Conservation (phyloP, 768 basidiomycete genomes). For the Fistulinella prunicolor region DNA sequence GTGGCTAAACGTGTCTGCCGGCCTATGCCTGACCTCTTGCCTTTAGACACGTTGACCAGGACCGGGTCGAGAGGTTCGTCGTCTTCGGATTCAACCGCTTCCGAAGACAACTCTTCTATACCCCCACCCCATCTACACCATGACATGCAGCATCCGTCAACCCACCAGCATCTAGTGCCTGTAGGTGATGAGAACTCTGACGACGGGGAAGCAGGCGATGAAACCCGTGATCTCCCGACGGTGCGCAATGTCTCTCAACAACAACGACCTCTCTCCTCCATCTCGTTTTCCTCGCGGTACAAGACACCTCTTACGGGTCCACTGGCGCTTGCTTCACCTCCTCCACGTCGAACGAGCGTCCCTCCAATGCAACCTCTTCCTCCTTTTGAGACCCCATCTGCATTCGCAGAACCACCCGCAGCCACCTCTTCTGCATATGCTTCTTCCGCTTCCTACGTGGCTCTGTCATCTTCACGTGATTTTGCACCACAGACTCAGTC, state of each 20-base stretch:
- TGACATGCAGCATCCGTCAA: slow-evolving; percentile 11
- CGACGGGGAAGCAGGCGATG: slow-evolving; percentile 47
- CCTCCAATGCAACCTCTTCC: slow-evolving; percentile 74
- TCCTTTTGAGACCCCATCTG: slow-evolving; percentile 67
- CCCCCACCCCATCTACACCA: slow-evolving; percentile 15
- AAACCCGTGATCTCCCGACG: slow-evolving; percentile 42
- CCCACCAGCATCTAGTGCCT: slow-evolving; percentile 3
- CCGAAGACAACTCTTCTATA: slow-evolving; percentile 35
- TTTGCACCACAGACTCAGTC: slow-evolving; percentile 38
- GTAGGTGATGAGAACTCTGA: slow-evolving; percentile 41
- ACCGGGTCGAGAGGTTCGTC: slow-evolving; percentile 55
- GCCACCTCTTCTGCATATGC: slow-evolving; percentile 36
- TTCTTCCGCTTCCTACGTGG: slow-evolving; percentile 36
- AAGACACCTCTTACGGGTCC: slow-evolving; percentile 73
- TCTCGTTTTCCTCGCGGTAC: slow-evolving; percentile 64
- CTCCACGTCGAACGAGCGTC: slow-evolving; percentile 39
- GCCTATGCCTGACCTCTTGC: background rate
- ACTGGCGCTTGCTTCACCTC: slow-evolving; percentile 54
- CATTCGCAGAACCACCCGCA: slow-evolving; percentile 53
- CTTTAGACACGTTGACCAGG: slow-evolving; percentile 34
- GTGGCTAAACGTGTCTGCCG: slow-evolving; percentile 9
- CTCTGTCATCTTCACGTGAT: slow-evolving; percentile 38
- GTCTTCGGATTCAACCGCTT: slow-evolving; percentile 63
- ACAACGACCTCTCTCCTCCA: slow-evolving; percentile 67
- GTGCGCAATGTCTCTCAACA: slow-evolving; percentile 38